Evolutionary conservation across 169 alveolate species (phyloP).

Genomic region (Theileria orientalis): DNA sequence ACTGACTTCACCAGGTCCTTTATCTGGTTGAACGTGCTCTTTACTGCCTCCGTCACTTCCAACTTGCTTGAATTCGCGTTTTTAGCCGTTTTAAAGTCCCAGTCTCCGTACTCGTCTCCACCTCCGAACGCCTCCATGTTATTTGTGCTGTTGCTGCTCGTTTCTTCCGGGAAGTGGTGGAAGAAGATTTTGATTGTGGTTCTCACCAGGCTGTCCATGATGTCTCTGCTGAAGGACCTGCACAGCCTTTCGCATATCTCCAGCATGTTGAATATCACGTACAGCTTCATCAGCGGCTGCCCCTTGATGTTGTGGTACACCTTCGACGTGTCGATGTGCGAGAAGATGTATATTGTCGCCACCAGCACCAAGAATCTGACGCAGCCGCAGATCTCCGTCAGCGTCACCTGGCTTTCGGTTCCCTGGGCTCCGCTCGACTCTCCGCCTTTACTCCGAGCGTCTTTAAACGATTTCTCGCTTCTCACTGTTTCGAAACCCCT

Average conservation of each 20-base stretch:
- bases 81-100: too few species aligned
- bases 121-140: background rate
- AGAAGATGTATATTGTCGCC: slow-evolving; percentile 73
- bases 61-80: background rate
- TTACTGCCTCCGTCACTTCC: background rate
- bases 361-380: slow-evolving; percentile 75
- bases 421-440: background rate
- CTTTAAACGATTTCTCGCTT: background rate
- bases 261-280: slow-evolving; percentile 86
- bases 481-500: background rate
- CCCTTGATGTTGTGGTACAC: slow-evolving; percentile 86
- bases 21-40: background rate
- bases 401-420: slow-evolving; percentile 34
- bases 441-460: background rate
- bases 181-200: slow-evolving; percentile 43
- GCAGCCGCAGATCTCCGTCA: slow-evolving; percentile 69
- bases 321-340: slow-evolving; percentile 81
- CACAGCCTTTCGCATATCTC: slow-evolving; percentile 85
- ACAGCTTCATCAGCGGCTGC: slow-evolving; percentile 85
- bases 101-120: too few species aligned
- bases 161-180: too few species aligned
- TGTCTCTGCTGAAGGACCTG: slow-evolving; percentile 85
- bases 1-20: background rate
- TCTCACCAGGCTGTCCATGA: slow-evolving; percentile 76
- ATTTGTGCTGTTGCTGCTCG: slow-evolving; percentile 1